These are phyloP conservation scores for Cyclaneusma minus DNA, from an alignment of 2,329 filamentous ascomycete species.

Conservation along the genomic window DNA sequence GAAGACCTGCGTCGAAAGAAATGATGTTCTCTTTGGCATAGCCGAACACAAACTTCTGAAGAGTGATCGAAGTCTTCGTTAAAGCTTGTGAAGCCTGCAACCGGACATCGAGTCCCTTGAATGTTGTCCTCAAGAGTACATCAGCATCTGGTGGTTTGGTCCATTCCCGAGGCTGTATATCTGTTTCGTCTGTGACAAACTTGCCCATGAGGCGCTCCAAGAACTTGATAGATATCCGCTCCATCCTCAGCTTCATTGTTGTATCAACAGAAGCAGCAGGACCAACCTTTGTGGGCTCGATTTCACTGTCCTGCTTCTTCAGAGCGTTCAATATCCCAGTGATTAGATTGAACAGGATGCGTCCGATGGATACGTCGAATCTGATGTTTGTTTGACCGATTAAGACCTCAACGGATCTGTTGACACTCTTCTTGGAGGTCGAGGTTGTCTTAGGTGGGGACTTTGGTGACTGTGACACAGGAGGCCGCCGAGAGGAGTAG, in stretches of 20 bases:
- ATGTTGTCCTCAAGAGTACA: constrained; percentile 14
- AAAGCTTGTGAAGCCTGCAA: constrained; percentile 5
- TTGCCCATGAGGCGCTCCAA: constrained; percentile 16
- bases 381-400: constrained; percentile 13
- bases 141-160: constrained; percentile 8
- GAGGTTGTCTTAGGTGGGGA: constrained; percentile 8
- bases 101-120: constrained; percentile 14
- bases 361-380: constrained; percentile 19
- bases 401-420: constrained; percentile 13
- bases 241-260: constrained; percentile 10
- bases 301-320: constrained; percentile 3
- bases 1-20: constrained; percentile 41
- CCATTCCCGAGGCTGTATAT: too few species aligned
- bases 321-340: constrained; percentile 12
- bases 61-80: constrained; percentile 13
- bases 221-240: constrained; percentile 16
- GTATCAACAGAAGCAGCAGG: constrained; percentile 3
- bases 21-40: constrained; percentile 47
- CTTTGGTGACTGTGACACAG: constrained; percentile 4
- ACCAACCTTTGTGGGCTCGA: too few species aligned
- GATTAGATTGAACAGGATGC: constrained; percentile 16
- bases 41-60: constrained; percentile 45
- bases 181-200: background rate
- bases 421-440: constrained; percentile 3
- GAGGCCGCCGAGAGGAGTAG: constrained; percentile 9